Evolutionary conservation across 1,139 yeast species (phyloP), one percentile per base, ranked within the genome.

Genomic region (Suhomyces wounanorum): DNA sequence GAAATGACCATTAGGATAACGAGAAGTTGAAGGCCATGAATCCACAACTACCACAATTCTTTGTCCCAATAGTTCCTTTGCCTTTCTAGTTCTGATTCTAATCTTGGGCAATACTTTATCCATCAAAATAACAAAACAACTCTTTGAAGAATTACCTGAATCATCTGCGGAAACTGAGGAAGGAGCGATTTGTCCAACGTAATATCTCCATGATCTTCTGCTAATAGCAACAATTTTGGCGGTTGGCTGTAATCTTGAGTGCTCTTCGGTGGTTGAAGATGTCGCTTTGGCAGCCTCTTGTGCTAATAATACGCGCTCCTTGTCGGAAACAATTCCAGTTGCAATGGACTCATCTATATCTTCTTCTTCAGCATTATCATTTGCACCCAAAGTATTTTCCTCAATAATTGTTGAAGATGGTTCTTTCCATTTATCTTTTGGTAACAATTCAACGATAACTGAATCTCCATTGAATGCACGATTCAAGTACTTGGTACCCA

Each of bases 1-100:
- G 64, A 91, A 94, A 69, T 95, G 99, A 5, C 99, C 99, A 60
- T 88, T 88, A 1, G 99, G 99, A 59, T 84, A 85, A 56, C 89
- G 85, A 11, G 96, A 88, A 53, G 83, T 79, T 1, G 84, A 73
- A 1, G 96, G 88, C 99, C 99, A 95, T 11, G 91, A 81, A 64
- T 95, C 99, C 45, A 95, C 85, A 0, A 96, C 90, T 23, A 94
- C 85, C 8, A 95, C 96, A 50, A 95, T 88, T 67, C 98, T 83
- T 67, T 92, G 87, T 3, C 96, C 96, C 36, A 86, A 69, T 21
- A 94, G 78, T 52, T 88, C 96, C 47, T 78, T 79, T 0, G 96
- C 92, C 61, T 92, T 84, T 66, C 97, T 83, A 0, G 99, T 94
- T 55, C 87, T 81, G 49, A 95, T 91, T 62, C 96, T 77, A 47